phyloP scores from a whole-genome alignment of 768 basidiomycete species.

The Agaricus blazei region DNA sequence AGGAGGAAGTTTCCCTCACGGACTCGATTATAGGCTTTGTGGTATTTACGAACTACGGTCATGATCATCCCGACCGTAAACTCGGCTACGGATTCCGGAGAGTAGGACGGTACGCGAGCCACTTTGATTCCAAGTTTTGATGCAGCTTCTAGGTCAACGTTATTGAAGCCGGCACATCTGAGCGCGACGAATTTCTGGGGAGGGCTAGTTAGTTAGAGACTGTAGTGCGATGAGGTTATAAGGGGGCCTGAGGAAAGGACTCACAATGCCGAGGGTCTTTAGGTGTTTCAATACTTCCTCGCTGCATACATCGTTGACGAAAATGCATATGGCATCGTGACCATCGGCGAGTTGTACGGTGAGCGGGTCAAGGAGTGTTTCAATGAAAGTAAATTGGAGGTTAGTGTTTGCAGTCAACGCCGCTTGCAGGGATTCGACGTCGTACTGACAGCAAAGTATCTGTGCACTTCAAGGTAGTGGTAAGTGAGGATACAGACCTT shows the following conservation, averaged over 20 bases:
- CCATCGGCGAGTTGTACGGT: constrained; percentile 31
- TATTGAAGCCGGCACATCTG: constrained; percentile 39
- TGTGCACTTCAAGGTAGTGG: background rate
- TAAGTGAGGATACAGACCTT: constrained; percentile 17
- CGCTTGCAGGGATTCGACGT: constrained; percentile 26
- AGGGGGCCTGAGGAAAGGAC: constrained; percentile 3
- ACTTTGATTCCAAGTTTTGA: constrained; percentile 28
- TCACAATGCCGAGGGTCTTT: constrained; percentile 29
- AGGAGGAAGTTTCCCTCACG: constrained; percentile 42
- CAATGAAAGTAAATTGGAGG: constrained; percentile 32
- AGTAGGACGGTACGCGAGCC: constrained; percentile 37
- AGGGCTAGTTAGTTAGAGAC: background rate
- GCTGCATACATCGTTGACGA: constrained; percentile 39
- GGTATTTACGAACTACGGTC: constrained; percentile 40
- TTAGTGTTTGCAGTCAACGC: constrained; percentile 21
- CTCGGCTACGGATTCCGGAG: constrained; percentile 39
- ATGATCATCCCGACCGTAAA: constrained; percentile 43
- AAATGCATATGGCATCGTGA: constrained; percentile 35
- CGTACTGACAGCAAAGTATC: constrained; percentile 24
- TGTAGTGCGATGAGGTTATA: background rate
- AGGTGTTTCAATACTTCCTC: constrained; percentile 27
- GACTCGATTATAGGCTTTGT: constrained; percentile 40
- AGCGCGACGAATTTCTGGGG: constrained; percentile 34
- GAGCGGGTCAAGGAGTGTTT: constrained; percentile 28
- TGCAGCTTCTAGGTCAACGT: constrained; percentile 32